phyloP scores from a whole-genome alignment of 1,284 basidiomycete genomes.

The Xerocomus minutiporus region DNA sequence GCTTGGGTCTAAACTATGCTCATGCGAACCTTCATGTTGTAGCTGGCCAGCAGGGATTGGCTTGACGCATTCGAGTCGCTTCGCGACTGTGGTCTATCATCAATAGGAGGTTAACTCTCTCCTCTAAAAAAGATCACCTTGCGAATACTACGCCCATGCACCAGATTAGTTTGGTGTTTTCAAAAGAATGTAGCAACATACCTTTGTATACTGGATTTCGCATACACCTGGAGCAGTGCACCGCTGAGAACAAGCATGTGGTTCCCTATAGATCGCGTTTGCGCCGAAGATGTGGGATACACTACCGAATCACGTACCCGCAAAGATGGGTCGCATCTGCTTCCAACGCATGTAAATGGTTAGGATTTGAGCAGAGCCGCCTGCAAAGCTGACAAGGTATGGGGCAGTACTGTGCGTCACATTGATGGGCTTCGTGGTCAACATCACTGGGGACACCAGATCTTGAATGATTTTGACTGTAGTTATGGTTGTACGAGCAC shows the following conservation, averaged over 20 bases:
- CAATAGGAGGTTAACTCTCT: background rate
- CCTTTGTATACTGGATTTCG: constrained; percentile 48
- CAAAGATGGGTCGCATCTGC: constrained; percentile 48
- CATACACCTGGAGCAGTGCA: constrained; percentile 48
- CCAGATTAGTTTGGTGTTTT: background rate
- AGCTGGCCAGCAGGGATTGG: constrained; percentile 39
- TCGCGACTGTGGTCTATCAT: constrained; percentile 36
- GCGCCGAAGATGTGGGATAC: background rate
- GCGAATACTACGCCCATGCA: constrained; percentile 19
- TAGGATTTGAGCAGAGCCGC: constrained; percentile 40
- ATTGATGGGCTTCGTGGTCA: constrained; percentile 43
- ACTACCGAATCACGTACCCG: constrained; percentile 41
- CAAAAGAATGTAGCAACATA: constrained; percentile 13
- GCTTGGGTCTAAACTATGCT: constrained; percentile 39
- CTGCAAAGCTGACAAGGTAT: constrained; percentile 50
- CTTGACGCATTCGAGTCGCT: constrained; percentile 47
- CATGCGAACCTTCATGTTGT: constrained; percentile 44
- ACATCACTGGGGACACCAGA: constrained; percentile 36
- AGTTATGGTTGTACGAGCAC: background rate
- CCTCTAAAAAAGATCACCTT: constrained; percentile 12
- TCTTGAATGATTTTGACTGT: background rate
- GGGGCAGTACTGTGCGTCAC: constrained; percentile 47
- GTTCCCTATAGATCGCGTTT: constrained; percentile 22
- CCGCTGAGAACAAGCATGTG: constrained; percentile 43
- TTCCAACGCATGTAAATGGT: constrained; percentile 51